These are phyloP conservation scores for Arxiozyma slooffiae DNA, from an alignment of 1,139 yeast species.

Conservation along the genomic window DNA sequence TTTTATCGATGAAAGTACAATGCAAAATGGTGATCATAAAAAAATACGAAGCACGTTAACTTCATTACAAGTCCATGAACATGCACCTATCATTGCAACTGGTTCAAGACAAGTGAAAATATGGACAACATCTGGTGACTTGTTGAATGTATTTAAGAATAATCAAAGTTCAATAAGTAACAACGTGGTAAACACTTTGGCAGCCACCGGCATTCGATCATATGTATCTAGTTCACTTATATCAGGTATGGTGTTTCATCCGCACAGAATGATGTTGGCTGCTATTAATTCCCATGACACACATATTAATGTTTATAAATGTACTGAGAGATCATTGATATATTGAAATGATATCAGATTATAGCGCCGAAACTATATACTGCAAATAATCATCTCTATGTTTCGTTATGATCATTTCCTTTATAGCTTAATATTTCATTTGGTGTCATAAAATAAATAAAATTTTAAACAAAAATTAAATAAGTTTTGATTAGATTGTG, in stretches of 20 bases:
- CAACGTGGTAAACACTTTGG: constrained; percentile 27
- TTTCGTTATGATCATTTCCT: no score
- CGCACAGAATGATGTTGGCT: constrained; percentile 90
- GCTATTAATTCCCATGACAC: constrained; percentile 76
- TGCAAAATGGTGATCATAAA: constrained; percentile 12
- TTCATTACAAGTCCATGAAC: constrained; percentile 80
- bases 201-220: constrained; percentile 26
- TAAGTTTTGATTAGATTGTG: not conserved
- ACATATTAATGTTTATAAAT: constrained; percentile 55
- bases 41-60: constrained; percentile 39
- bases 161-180: constrained; percentile 33
- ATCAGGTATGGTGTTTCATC: constrained; percentile 70
- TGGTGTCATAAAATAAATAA: not conserved
- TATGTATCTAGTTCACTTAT: constrained; percentile 36
- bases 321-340: constrained; percentile 22
- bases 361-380: not conserved
- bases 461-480: not conserved
- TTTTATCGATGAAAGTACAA: constrained; percentile 46
- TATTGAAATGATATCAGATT: not conserved
- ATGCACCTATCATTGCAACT: constrained; percentile 85
- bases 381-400: not conserved
- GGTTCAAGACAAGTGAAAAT: constrained; percentile 75
- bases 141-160: constrained; percentile 53
- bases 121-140: constrained; percentile 80
- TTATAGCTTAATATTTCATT: no score